phyloP scores from a whole-genome alignment of 2,329 filamentous ascomycete species.

The Boeremia lycopersici region DNA sequence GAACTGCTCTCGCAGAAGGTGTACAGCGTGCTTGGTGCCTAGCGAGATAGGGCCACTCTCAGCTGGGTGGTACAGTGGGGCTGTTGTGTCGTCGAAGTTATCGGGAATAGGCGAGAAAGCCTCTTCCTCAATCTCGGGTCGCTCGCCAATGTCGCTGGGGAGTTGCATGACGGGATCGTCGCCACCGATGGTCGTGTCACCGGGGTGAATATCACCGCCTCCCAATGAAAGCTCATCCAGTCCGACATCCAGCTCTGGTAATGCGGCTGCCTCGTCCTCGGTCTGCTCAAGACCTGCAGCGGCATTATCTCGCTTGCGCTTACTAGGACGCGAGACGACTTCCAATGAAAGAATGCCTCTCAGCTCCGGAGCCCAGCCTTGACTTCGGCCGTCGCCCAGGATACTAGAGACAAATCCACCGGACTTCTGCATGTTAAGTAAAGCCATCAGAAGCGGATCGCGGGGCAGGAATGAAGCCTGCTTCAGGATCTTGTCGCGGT shows the following conservation, averaged over 20 bases:
- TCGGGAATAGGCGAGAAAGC: conserved; percentile 50
- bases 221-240: conserved; percentile 56
- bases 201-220: conserved; percentile 51
- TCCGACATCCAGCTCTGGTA: conserved; percentile 67
- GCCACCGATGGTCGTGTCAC: conserved; percentile 36
- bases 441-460: conserved; percentile 82
- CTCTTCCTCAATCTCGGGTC: conserved; percentile 40
- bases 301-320: conserved; percentile 91
- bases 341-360: conserved; percentile 91
- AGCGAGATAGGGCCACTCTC: conserved; percentile 87
- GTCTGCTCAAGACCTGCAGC: conserved; percentile 79
- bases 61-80: conserved; percentile 76
- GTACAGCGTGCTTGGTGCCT: conserved; percentile 93
- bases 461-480: conserved; percentile 82
- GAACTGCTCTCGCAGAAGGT: conserved; percentile 88
- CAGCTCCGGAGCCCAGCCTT: conserved; percentile 89
- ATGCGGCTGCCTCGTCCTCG: conserved; percentile 62
- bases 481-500: conserved; percentile 85
- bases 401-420: conserved; percentile 89
- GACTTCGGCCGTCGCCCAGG: conserved; percentile 78
- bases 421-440: conserved; percentile 90
- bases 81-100: conserved; percentile 79
- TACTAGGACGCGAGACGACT: conserved; percentile 75
- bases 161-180: conserved; percentile 39
- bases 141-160: conserved; percentile 31